Base-by-base conservation (phyloP, 2,329 filamentous ascomycete species). In the Aspergillus sp. region DNA sequence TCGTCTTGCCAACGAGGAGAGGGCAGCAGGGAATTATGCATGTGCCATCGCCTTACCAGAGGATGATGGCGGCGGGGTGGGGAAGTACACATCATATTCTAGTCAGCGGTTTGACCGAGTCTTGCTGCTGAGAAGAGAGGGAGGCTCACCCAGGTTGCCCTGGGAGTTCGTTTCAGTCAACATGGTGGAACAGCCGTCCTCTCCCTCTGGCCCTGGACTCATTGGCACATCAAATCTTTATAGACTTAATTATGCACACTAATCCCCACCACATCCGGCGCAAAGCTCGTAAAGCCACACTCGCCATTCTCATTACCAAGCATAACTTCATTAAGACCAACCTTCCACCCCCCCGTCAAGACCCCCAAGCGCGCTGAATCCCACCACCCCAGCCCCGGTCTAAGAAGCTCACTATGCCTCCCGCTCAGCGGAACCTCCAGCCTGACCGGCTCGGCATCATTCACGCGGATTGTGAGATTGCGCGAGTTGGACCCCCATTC, bases 401-500 rank as follows among this genome's bases (percentile, higher is more conserved):
- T 65, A 30, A 63, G 74, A n/a, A 75, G 54, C 55, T 74, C 71
- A 44, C 70, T 73, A 47, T 72, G 71, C 5, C 59, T 53, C 15
- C 72, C 72, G 48, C 64, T 76, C 13, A 83, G 69, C 0, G 81
- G 81, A 20, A 82, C 81, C 0, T 81, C 80, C 60, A 81, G 78
- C 1, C 80, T 67, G 62, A 80, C 79, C 0, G 73, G 67, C 0
- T 62, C 54, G 0, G 67, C 69, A 1, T 71, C 75, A 24, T 83
- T 83, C n/a, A 83, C 73, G 0, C 73, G 64, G 13, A 84, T 67
- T 0, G 80, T 81, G 65, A 82, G 73, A 53, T 83, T 83, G 1
- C 80, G 69, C 0, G 80, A 77, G 61, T 83, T 84, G 0, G 76
- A 73, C 0, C 78, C 81, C 60, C 66, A 75, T 0, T 62, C 74